Percentiles rank a stretch among this genome's conserved stretches.
These are phyloP conservation scores for Candida tallmaniae DNA, from an alignment of 805 yeast genomes.

Conservation along the genomic window DNA sequence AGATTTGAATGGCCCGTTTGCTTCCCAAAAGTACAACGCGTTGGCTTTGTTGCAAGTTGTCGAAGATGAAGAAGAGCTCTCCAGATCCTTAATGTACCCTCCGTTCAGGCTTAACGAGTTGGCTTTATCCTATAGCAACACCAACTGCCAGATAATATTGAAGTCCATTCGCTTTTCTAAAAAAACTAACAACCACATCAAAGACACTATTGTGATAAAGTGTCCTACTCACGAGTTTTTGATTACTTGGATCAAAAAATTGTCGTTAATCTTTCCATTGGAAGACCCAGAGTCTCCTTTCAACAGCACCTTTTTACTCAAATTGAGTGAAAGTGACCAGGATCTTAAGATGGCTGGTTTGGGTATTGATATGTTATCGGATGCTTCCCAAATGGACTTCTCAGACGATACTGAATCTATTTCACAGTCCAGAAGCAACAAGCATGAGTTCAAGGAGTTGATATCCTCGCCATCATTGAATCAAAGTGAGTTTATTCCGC, in stretches of 20 bases:
- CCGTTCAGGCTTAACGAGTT: conserved; percentile 30
- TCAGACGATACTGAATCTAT: background rate
- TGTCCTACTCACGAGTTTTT: conserved; percentile 16
- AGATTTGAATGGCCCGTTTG: conserved; percentile 19
- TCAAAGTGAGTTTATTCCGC: background rate
- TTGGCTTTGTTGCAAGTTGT: conserved; percentile 28
- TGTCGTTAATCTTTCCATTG: conserved; percentile 31
- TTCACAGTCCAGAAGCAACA: background rate
- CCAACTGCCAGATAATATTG: conserved; percentile 12
- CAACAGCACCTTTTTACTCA: conserved; percentile 17
- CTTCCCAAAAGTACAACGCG: conserved; percentile 24
- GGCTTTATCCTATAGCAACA: conserved; percentile 11
- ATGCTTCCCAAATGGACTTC: conserved; percentile 5
- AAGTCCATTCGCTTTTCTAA: conserved; percentile 17
- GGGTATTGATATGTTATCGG: conserved; percentile 26
- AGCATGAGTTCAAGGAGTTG: conserved; percentile 5
- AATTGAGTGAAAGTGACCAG: conserved; percentile 11
- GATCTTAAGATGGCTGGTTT: conserved; percentile 25
- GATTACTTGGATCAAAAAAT: conserved; percentile 27
- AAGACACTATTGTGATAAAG: conserved; percentile 11
- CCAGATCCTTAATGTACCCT: conserved; percentile 35
- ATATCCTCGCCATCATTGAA: conserved; percentile 4
- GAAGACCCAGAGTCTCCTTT: conserved; percentile 20
- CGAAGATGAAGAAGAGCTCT: conserved; percentile 14
- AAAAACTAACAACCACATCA: conserved; percentile 7